phyloP scores from a whole-genome alignment of 2,329 filamentous ascomycete species.

The Thelonectria blattea region DNA sequence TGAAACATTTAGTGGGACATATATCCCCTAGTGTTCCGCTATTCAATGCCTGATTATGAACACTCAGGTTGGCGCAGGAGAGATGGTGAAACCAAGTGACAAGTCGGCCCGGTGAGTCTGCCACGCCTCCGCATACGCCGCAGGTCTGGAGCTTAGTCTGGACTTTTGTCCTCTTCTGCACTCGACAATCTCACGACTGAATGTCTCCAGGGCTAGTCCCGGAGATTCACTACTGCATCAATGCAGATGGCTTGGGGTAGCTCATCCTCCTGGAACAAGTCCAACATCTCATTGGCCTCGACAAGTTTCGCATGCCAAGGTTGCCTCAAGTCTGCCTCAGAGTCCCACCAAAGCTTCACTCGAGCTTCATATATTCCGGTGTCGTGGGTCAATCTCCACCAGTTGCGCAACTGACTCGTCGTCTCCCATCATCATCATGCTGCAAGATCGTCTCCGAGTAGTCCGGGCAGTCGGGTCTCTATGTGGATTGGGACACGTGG shows the following conservation, averaged over 20 bases:
- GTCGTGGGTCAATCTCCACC: conserved; percentile 18
- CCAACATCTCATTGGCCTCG: background rate
- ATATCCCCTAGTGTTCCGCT: background rate
- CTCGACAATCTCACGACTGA: no score
- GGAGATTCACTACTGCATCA: background rate
- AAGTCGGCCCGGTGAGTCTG: background rate
- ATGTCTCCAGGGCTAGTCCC: background rate
- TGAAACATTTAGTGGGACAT: conserved; percentile 15
- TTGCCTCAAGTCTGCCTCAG: background rate
- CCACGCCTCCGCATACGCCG: background rate
- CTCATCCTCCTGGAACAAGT: background rate
- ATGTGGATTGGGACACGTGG: background rate
- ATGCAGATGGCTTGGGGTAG: background rate
- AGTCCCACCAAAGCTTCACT: conserved; percentile 14
- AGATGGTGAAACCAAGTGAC: background rate
- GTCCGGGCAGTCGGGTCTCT: background rate
- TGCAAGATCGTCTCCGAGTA: conserved; percentile 1
- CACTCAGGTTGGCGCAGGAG: background rate
- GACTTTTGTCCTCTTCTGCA: background rate
- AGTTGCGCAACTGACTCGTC: conserved; percentile 15
- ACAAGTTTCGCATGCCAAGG: background rate
- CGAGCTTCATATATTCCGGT: conserved; percentile 13
- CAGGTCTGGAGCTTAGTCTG: background rate
- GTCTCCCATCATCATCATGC: conserved; percentile 2
- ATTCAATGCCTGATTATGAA: conserved; percentile 4